Base-by-base conservation (phyloP, 2,329 filamentous ascomycete species). In the Ceratocystiopsis minuta region DNA sequence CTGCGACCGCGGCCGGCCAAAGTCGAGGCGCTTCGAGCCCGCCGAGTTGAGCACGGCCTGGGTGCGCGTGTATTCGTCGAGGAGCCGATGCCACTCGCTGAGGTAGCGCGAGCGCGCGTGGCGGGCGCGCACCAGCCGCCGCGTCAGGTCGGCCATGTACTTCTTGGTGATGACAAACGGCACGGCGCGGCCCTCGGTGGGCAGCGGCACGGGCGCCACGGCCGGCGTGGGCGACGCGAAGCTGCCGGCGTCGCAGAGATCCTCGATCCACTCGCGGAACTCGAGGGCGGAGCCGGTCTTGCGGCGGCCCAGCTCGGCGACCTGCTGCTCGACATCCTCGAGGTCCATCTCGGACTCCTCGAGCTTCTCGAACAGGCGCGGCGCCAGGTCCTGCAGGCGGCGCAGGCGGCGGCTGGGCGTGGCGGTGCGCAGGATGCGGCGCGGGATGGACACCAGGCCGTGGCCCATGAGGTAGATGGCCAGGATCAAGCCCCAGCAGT, bases 381-480 rank as follows among this genome's bases (percentile, higher is more conserved):
- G 86, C 6, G 90, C 90, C 47, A 80, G 72, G 10, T 67, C 66
- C 55, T 96, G 86, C 33, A 95, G 65, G 33, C 80, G 69, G 46
- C 78, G 77, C 38, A 98, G 60, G 43, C 78, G 72, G 39, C 74
- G 75, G 49, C 78, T 81, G 37, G 87, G 74, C 54, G 78, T 85
- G 31, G 86, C 80, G 54, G 84, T 80, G 45, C 80, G 75, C 53
- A 90, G 80, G 15, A 98, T 65, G 34, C 73, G 74, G 49, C 88
- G 71, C 1, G 90, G 90, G 44, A 98, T 81, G 1, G 87, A 81
- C 31, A 98, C 90, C 20, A 98, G 67, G 9, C 90, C 90, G 58
- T 98, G 90, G 7, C 90, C 90, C 88, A 98, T 96, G 35, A 98
- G 68, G 54, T 94, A 96, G 47, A 98, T 94, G 37, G 87, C 90